Base-by-base conservation (phyloP, 306 rosid genomes). In the Luffa acutangula region DNA sequence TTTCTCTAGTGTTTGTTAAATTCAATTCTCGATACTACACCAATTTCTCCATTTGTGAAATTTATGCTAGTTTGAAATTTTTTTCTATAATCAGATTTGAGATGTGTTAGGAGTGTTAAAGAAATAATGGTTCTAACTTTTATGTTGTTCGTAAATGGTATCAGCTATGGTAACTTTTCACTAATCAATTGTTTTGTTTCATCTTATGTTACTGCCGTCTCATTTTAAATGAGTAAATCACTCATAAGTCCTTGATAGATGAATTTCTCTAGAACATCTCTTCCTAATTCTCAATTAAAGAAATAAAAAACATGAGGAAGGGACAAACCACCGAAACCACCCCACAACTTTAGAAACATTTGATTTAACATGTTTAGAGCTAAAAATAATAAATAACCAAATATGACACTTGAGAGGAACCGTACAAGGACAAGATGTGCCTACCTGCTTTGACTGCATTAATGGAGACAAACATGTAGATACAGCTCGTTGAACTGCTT, bases 401-500 rank as follows among this genome's bases (percentile, higher is more conserved):
- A 72, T 48, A 46, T 18, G 25, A 72, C 17, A 21, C 56, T 72
- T 72, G 43, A 25, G 25, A 72, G 37, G 2, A 11, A 71, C 9
- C 11, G 36, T 10, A 70, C 20, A 21, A 12, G 1, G 5, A 48
- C 6, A 25, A 14, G 39, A 43, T 9, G 21, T 41, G 41, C 51
- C 86, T 78, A 95, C 98, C 82, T 92, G 90, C 85, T 95, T 95
- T 69, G 99, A 92, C 81, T 87, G 93, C 99, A 92, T 92, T 78
- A 95, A 82, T 54, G 99, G 99, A 59, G 99, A 91, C 53, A 95
- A 87, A 86, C 99, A 95, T 1, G 86, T 69, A n/a, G 97, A 89
- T 49, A 95, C 98, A 3, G 98, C 98, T 73, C 98, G 91, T 87
- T 95, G 98, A 87, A 95, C 98, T 86, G 97, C 94, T 87, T 95